phyloP scores from a whole-genome alignment of 495 filamentous ascomycete genomes.

The Cercophora newfieldiana region DNA sequence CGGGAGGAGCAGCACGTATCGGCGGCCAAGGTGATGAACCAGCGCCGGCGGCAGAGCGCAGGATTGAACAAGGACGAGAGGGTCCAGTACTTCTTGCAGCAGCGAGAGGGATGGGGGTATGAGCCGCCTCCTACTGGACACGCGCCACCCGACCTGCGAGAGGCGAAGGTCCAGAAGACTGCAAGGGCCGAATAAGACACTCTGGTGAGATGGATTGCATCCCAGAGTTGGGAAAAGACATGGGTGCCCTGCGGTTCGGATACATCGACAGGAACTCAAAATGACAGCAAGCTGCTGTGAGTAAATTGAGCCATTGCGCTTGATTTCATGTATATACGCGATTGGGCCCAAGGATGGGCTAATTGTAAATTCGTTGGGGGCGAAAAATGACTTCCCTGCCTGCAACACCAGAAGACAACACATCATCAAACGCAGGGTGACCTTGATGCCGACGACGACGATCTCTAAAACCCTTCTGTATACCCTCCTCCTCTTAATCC shows the following conservation, averaged over 20 bases:
- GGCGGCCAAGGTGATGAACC: conserved; percentile 60
- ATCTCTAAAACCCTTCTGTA: no score
- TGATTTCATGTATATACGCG: neutral
- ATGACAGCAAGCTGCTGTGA: neutral
- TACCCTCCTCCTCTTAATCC: neutral
- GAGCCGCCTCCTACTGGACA: conserved; percentile 18
- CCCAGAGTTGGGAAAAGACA: neutral
- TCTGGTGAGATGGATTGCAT: neutral
- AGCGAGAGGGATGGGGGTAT: conserved; percentile 54
- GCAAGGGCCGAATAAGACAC: no score
- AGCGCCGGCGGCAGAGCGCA: conserved; percentile 53
- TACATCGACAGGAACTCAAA: neutral
- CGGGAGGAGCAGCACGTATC: conserved; percentile 61
- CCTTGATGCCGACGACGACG: no score
- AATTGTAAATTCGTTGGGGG: neutral
- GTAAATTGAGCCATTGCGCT: neutral
- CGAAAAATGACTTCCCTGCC: neutral
- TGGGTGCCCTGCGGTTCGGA: no score
- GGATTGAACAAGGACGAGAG: conserved; percentile 59
- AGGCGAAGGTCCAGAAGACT: neutral
- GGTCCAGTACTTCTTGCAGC: conserved; percentile 70
- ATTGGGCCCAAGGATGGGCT: neutral
- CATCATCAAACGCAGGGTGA: no score
- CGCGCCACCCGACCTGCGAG: neutral
- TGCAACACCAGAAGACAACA: neutral